Conservation (phyloP, 345 rosid species). For the Schrenkiella parvula region DNA sequence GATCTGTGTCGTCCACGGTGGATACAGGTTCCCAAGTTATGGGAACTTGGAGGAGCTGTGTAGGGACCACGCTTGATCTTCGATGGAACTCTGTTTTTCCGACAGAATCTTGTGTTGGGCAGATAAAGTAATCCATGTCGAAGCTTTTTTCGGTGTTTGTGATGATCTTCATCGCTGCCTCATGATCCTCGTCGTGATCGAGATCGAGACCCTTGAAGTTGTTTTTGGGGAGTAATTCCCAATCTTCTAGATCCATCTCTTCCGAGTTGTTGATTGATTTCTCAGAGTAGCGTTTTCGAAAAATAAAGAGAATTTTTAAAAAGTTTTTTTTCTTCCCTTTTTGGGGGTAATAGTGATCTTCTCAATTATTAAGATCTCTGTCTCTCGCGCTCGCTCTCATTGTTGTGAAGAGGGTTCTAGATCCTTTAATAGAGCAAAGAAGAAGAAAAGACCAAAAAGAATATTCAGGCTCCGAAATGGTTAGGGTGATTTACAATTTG, state of each 20-base stretch:
- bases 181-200: constrained; percentile 37
- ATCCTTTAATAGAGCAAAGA: constrained; percentile 23
- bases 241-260: constrained; percentile 82
- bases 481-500: not conserved
- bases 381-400: not conserved
- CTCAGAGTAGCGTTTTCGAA: not conserved
- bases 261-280: not conserved
- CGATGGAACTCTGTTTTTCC: constrained; percentile 30
- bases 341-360: no score
- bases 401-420: not conserved
- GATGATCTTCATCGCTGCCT: constrained; percentile 17
- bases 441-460: not conserved
- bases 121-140: constrained; percentile 61
- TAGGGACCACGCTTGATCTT: constrained; percentile 34
- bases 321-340: not conserved
- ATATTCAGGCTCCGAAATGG: not conserved
- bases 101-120: constrained; percentile 43
- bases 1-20: constrained; percentile 26
- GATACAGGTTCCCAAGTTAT: constrained; percentile 52
- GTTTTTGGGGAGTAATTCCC: constrained; percentile 72
- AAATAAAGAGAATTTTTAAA: not conserved
- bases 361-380: not conserved
- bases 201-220: constrained; percentile 37
- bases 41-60: constrained; percentile 58
- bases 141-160: constrained; percentile 36